Conservation (phyloP, 768 basidiomycete genomes). For the Trametes meyenii region DNA sequence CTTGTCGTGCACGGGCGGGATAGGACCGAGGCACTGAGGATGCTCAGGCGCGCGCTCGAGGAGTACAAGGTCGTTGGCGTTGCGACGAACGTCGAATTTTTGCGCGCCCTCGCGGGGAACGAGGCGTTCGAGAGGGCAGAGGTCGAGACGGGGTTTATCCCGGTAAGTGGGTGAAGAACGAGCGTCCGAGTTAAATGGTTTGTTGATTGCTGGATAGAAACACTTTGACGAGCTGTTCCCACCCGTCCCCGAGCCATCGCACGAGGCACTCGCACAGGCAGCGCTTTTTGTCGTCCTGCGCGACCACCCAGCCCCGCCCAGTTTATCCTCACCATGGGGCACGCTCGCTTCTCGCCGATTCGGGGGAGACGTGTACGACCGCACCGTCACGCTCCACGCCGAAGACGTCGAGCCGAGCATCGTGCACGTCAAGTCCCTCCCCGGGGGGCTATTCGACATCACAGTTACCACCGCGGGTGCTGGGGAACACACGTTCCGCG, state of each 20-base stretch:
- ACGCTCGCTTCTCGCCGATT: conserved; percentile 76
- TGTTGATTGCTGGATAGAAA: conserved; percentile 52
- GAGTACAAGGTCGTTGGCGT: conserved; percentile 92
- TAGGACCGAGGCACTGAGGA: conserved; percentile 79
- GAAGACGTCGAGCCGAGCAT: conserved; percentile 42
- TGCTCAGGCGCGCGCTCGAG: conserved; percentile 78
- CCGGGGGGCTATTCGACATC: conserved; percentile 46
- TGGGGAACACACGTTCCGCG: conserved; percentile 44
- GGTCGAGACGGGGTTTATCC: conserved; percentile 92
- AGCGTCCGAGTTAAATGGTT: not conserved
- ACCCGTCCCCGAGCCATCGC: conserved; percentile 54
- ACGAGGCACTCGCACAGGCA: conserved; percentile 74
- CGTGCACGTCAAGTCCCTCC: conserved; percentile 38
- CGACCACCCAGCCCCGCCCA: conserved; percentile 46
- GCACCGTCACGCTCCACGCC: conserved; percentile 60
- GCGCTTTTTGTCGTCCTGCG: conserved; percentile 76
- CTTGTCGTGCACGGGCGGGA: conserved; percentile 87
- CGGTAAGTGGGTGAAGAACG: conserved; percentile 45
- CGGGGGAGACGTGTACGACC: conserved; percentile 70
- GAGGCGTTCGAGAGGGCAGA: conserved; percentile 74
- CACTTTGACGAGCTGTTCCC: conserved; percentile 84
- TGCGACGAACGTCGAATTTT: conserved; percentile 89
- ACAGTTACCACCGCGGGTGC: conserved; percentile 43
- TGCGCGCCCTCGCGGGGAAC: conserved; percentile 77
- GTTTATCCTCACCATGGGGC: conserved; percentile 61